Base-by-base conservation (phyloP, 768 basidiomycete genomes). In the Auriscalpium orientale region DNA sequence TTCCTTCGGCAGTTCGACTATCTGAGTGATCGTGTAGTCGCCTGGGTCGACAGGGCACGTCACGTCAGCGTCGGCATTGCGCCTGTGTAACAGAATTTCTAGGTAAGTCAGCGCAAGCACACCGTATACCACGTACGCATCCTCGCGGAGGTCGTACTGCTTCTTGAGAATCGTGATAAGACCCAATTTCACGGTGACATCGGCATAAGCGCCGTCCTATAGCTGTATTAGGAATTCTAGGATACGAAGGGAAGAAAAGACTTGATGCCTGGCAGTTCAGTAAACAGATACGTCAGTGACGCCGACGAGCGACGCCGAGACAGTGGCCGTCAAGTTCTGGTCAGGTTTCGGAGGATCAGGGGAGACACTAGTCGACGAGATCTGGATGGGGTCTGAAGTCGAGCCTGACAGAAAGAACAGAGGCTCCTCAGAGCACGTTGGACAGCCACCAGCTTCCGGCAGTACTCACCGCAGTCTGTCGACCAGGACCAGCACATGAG, bases 321-420 rank as follows among this genome's bases (percentile, higher is more conserved):
- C 95, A 4, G 72, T 85, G 59, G 98, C 86, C 16, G 91, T 95
- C 64, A 99, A 72, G 62, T 92, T 79, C 66, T 90, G 62, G 4
- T 95, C 97, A 5, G 94, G 91, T 63, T 82, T 67, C 1, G 97
- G 97, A 35, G 95, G 95, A 65, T 98, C 91, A 0, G 97, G 97
- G 15, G 72, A 78, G 38, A 98, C 75, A 2, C 66, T 55, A 55
- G 97, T 85, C n/a, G 81, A 85, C 20, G 87, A 64, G 53, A 98
- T 73, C 61, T 86, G 78, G 55, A 91, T 67, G 5, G 72, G 59
- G 58, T 86, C 78, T 0, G 58, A 55, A 3, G 67, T 48, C 9
- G 46, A 16, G 36, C 87, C 85, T 88, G 68, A 28, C 8, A 54
- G 7, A 44, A 37, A 21, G 55, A 28, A 35, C 37, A 47, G 34